Conservation (phyloP, 1,284 basidiomycete genomes). For the Rhodotorula mucilaginosa region DNA sequence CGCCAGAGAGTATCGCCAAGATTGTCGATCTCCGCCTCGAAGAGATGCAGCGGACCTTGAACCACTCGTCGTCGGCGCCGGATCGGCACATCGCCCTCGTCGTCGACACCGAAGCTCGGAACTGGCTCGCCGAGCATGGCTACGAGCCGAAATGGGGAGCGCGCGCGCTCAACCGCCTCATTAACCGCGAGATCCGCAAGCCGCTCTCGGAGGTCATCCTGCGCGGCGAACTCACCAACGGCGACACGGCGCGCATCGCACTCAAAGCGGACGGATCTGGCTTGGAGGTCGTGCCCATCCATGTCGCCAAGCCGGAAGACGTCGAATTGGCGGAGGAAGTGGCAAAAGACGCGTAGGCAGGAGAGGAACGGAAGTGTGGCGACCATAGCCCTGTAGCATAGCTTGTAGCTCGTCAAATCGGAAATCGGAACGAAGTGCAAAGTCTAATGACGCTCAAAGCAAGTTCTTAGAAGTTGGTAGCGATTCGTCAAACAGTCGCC, state of each 20-base stretch:
- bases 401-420: too few species aligned
- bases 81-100: conserved; percentile 67
- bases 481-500: too few species aligned
- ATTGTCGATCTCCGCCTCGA: conserved; percentile 73
- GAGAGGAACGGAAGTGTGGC: background rate
- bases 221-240: conserved; percentile 34
- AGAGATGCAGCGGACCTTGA: conserved; percentile 69
- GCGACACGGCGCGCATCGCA: conserved; percentile 36
- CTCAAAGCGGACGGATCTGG: conserved; percentile 21
- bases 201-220: conserved; percentile 43
- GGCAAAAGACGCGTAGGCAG: background rate
- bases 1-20: conserved; percentile 66
- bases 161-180: conserved; percentile 56
- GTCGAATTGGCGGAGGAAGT: conserved; percentile 4
- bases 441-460: too few species aligned
- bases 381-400: too few species aligned
- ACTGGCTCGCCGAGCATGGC: conserved; percentile 74
- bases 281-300: conserved; percentile 29
- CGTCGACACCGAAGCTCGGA: conserved; percentile 62
- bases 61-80: conserved; percentile 45
- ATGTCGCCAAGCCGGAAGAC: conserved; percentile 17
- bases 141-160: conserved; percentile 85
- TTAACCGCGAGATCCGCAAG: conserved; percentile 45
- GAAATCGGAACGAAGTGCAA: too few species aligned
- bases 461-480: too few species aligned